phyloP scores from a whole-genome alignment of 352 stramenopile genomes.

The Globisporangium paddicum region DNA sequence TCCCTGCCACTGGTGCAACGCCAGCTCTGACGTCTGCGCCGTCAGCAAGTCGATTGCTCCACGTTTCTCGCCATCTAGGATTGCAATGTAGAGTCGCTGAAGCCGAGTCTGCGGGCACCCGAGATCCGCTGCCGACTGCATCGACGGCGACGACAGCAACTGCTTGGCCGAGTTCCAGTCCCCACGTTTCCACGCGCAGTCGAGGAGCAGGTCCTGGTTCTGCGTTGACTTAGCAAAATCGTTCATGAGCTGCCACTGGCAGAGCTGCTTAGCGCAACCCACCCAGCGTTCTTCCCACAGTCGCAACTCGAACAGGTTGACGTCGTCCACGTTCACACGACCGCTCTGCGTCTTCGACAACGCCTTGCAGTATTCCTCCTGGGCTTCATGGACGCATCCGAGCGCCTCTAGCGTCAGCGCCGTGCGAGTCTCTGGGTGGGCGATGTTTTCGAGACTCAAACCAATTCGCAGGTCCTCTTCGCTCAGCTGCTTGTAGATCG shows the following conservation, averaged over 20 bases:
- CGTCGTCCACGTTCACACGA: conserved; percentile 67
- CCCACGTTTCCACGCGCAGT: conserved; percentile 90
- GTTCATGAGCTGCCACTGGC: conserved; percentile 91
- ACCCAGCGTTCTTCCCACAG: conserved; percentile 91
- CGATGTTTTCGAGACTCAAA: conserved; percentile 71
- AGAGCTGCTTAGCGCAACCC: conserved; percentile 88
- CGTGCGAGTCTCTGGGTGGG: conserved; percentile 63
- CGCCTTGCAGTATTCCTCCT: conserved; percentile 86
- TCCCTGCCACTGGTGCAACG: conserved; percentile 87
- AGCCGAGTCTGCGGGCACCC: conserved; percentile 74
- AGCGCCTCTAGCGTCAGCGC: conserved; percentile 78
- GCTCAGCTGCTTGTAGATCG: conserved; percentile 85
- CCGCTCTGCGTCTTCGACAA: conserved; percentile 74
- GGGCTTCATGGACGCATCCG: conserved; percentile 79
- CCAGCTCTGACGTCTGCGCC: conserved; percentile 73
- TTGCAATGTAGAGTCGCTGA: conserved; percentile 86
- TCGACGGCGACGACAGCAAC: conserved; percentile 56
- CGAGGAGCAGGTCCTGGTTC: conserved; percentile 90
- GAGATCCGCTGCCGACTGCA: conserved; percentile 56
- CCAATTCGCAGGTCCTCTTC: conserved; percentile 81
- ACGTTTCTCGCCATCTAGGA: conserved; percentile 80
- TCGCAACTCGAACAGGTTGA: conserved; percentile 83
- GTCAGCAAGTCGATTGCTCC: conserved; percentile 58
- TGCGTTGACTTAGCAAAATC: conserved; percentile 90
- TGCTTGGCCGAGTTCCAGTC: conserved; percentile 88